A percentile compares a stretch with the other conserved stretches of the same genome.
Evolutionary conservation across 345 rosid genomes (phyloP).

Genomic region (Erodium maritimum): DNA sequence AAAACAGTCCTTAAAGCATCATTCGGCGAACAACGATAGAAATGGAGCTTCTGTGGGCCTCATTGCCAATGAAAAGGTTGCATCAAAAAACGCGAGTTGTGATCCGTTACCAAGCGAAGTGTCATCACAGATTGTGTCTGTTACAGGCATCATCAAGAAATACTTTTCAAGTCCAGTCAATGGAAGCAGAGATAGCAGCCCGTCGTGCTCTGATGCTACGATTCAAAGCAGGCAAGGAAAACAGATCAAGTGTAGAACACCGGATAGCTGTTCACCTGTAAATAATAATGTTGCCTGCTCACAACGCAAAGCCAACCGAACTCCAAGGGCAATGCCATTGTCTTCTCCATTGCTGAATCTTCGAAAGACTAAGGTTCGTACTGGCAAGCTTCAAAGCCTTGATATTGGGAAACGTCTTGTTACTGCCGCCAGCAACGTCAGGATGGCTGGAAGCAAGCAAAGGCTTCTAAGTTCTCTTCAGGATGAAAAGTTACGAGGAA

Average conservation of each 20-base stretch:
- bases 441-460: slow-evolving; percentile 5
- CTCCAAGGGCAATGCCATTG: slow-evolving; percentile 5
- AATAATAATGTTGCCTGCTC: no score
- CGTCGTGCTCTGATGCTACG: background rate
- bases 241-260: slow-evolving; percentile 6
- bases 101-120: background rate
- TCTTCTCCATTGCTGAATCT: background rate
- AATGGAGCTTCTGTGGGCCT: background rate
- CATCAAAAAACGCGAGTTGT: background rate
- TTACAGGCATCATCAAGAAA: background rate
- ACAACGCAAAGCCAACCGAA: slow-evolving; percentile 4
- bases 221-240: background rate
- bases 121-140: background rate
- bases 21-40: no score
- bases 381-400: slow-evolving; percentile 1
- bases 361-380: background rate
- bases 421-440: slow-evolving; percentile 18
- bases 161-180: background rate
- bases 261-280: no score
- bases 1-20: background rate
- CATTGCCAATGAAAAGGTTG: background rate
- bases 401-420: slow-evolving; percentile 30
- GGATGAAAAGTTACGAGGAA: slow-evolving; percentile 6
- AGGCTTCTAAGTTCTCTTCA: slow-evolving; percentile 8
- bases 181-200: slow-evolving; percentile 3